Base-by-base conservation (phyloP, 257 asterid genomes). In the Lavandula angustifolia region DNA sequence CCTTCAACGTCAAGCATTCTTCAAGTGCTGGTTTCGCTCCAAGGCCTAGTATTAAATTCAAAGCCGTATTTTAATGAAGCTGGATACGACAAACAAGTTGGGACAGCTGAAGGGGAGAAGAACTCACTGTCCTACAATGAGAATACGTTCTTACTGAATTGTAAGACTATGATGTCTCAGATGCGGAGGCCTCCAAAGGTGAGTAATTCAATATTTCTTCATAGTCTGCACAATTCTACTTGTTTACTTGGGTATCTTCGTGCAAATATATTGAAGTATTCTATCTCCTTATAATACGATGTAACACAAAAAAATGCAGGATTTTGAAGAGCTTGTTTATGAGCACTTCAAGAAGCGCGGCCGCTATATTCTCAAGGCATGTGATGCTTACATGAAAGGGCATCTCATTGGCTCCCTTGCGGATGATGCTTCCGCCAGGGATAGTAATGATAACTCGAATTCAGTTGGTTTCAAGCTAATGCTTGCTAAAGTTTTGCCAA, bases 101-200 rank as follows among this genome's bases (percentile, higher is more conserved):
- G 99, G 71, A 90, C 98, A 31, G 99, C 99, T 64, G 99, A 94
- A 77, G 99, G 98, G 51, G 99, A 90, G 84, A 94, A 94, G 66
- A 91, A 94, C 75, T 94, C 98, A 0, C 66, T 94, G 66, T 86
- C 99, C 40, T 94, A 94, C 86, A 94, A 91, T n/a, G 99, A 94
- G 77, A 94, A 94, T 67, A 80, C 98, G 54, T 94, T 88, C 73
- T 73, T 94, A 65, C 74, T 94, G 83, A 94, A 86, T 83, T 94
- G 98, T 78, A 94, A 94, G 88, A 90, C 95, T 18, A 94, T 94
- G 92, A 88, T 91, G 98, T 79, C 71, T 70, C 85, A 83, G 73
- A 86, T 90, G 77, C 84, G 99, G 70, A 94, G 75, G 81, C 88
- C 98, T 72, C 95, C 95, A 16, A 94, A 94, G 99, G 99, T 94